phyloP scores from a whole-genome alignment of 2,329 filamentous ascomycete genomes.

The Coniochaeta sp. region DNA sequence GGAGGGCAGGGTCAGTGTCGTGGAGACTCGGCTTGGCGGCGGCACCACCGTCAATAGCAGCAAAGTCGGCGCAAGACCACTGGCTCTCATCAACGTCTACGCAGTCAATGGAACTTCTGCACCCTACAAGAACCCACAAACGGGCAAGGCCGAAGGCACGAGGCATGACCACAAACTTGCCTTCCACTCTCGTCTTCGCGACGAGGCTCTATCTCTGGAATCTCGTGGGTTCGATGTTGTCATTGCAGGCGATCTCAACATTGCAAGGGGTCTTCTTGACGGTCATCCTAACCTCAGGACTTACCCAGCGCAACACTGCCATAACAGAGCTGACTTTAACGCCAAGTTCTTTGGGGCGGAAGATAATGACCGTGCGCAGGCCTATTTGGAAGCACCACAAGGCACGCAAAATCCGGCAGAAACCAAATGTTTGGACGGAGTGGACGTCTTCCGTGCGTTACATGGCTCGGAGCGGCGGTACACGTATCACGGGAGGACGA shows the following conservation, averaged over 20 bases:
- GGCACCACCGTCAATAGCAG: neutral
- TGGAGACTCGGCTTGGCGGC: constrained; percentile 22
- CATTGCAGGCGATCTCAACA: constrained; percentile 44
- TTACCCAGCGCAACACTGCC: constrained; percentile 35
- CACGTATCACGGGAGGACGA: constrained; percentile 37
- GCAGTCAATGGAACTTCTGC: constrained; percentile 43
- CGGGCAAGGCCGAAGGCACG: constrained; percentile 32
- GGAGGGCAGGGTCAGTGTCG: constrained; percentile 42
- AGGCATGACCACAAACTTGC: constrained; percentile 42
- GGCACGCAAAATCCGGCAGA: constrained; percentile 6
- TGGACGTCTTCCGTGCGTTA: constrained; percentile 41
- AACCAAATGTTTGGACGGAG: constrained; percentile 20
- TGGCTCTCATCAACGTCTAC: constrained; percentile 45
- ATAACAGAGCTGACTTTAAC: constrained; percentile 43
- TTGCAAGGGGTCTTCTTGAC: constrained; percentile 27
- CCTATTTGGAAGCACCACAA: constrained; percentile 5
- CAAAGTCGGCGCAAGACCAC: constrained; percentile 12
- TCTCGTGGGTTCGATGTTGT: constrained; percentile 32
- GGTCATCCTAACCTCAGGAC: constrained; percentile 38
- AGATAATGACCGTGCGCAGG: constrained; percentile 9
- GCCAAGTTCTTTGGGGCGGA: constrained; percentile 31
- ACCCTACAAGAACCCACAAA: constrained; percentile 33
- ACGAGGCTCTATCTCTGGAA: constrained; percentile 34
- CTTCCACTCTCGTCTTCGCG: constrained; percentile 36
- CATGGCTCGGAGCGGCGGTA: constrained; percentile 33